phyloP scores from a whole-genome alignment of 495 filamentous ascomycete species.

The Xylaria intraflava region DNA sequence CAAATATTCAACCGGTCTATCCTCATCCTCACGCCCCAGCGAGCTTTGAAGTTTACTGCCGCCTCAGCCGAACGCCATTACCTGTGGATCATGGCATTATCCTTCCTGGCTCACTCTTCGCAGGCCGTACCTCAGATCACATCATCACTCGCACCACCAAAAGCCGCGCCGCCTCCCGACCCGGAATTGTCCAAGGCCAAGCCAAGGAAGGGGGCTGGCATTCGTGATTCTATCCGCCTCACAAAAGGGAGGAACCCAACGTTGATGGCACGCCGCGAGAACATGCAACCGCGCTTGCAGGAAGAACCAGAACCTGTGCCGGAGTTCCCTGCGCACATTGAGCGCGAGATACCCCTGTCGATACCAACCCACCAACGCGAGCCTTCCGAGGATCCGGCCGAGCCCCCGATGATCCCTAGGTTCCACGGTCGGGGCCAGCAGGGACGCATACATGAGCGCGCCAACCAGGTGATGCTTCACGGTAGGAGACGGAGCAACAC shows the following conservation, averaged over 20 bases:
- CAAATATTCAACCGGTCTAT: constrained; percentile 86
- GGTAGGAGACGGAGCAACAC: constrained; percentile 82
- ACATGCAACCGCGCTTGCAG: constrained; percentile 11
- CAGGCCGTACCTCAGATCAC: constrained; percentile 66
- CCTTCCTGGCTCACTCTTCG: constrained; percentile 83
- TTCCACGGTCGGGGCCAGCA: constrained; percentile 49
- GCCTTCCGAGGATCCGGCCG: constrained; percentile 49
- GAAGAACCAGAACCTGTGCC: constrained; percentile 15
- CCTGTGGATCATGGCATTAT: constrained; percentile 88
- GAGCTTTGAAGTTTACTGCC: constrained; percentile 94
- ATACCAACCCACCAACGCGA: constrained; percentile 33
- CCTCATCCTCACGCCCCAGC: constrained; percentile 84
- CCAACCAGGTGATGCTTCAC: constrained; percentile 44
- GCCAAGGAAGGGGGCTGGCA: constrained; percentile 51
- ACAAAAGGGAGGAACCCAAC: constrained; percentile 68
- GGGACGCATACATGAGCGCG: constrained; percentile 40
- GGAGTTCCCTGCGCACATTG: constrained; percentile 2
- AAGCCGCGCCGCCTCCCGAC: constrained; percentile 35
- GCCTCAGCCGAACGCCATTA: constrained; percentile 79
- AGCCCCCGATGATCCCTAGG: constrained; percentile 73
- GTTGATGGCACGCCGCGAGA: constrained; percentile 27
- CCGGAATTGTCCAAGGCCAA: constrained; percentile 42
- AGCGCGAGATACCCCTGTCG: constrained; percentile 14
- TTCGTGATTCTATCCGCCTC: constrained; percentile 84
- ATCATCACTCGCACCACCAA: constrained; percentile 48